Evolutionary conservation across 768 basidiomycete genomes (phyloP).

Genomic region (Coprinopsis strossmayeri): DNA sequence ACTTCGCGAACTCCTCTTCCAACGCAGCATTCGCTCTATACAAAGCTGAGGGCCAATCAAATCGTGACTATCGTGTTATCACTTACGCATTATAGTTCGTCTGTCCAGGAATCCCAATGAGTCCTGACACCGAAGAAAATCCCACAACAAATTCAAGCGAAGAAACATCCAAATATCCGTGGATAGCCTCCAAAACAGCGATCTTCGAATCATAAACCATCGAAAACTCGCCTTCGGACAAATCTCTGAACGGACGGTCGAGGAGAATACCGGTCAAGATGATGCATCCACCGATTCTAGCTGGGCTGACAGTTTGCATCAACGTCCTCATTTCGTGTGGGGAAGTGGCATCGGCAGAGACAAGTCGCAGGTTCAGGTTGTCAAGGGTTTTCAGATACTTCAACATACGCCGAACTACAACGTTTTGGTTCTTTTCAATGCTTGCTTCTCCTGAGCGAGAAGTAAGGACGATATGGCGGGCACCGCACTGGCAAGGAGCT

Average conservation of each 20-base stretch:
- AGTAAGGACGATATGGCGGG: constrained; percentile 27
- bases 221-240: constrained; percentile 22
- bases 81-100: constrained; percentile 29
- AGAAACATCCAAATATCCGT: constrained; percentile 18
- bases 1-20: constrained; percentile 17
- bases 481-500: constrained; percentile 26
- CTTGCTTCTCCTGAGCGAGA: constrained; percentile 27
- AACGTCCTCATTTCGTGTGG: constrained; percentile 15
- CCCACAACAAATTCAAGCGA: constrained; percentile 29
- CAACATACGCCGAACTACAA: constrained; percentile 20
- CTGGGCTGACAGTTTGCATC: constrained; percentile 15
- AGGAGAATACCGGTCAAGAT: constrained; percentile 24
- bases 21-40: constrained; percentile 27
- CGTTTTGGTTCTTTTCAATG: constrained; percentile 18
- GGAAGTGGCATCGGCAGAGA: constrained; percentile 24
- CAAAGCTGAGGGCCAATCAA: not conserved
- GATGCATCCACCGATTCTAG: constrained; percentile 28
- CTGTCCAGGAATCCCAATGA: constrained; percentile 31
- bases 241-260: constrained; percentile 25
- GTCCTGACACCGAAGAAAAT: constrained; percentile 24
- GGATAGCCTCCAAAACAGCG: constrained; percentile 21
- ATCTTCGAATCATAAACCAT: constrained; percentile 22
- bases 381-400: constrained; percentile 20
- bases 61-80: not conserved
- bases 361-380: constrained; percentile 24